Base-by-base conservation (phyloP, 441 rosid species). In the Macaranga tanarius region DNA sequence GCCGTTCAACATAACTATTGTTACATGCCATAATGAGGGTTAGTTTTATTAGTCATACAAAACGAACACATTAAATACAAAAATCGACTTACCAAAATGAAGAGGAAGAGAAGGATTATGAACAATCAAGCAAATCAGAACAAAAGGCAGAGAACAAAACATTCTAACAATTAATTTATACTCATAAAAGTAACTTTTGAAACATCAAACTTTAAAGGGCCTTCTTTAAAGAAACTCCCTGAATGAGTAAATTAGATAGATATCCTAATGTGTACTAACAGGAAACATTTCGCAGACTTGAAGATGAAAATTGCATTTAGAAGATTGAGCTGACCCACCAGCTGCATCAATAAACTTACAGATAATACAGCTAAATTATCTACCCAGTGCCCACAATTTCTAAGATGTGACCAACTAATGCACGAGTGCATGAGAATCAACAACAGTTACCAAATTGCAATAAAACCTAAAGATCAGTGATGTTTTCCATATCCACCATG, bases 1-100 rank as follows among this genome's bases (percentile, higher is more conserved):
- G 72, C 28, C 97, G 90, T 79, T 92, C 95, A 75, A 92, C 88
- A 73, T 92, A 90, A 76, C 98, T 95, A 72, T 13, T 12, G 54
- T 76, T 20, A 75, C 12, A 68, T 31, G 55, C 63, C 58, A 63
- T 1, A 70, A 23, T 67, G 20, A 59, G 59, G 25, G 59, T 44
- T 76, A 69, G 55, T 58, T 19, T 52, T 26, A 50, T 47, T 42
- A 25, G 25, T 66, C 57, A 58, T 16, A 70, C 38, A 13, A 57
- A 31, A 64, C 4, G 20, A 55, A 73, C 2, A 20, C 9, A 65
- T 25, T 25, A 65, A 59, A 12, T 16, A 50, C 50, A 31, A 9
- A 69, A 38, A 6, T 12, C 59, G 8, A 13, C 42, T 31, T 0
- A 65, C 20, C 65, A 26, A 45, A 65, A 56, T 12, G 31, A n/a